Evolutionary conservation across 2,329 filamentous ascomycete genomes (phyloP).

Genomic region (Emergomyces pasteurianus): DNA sequence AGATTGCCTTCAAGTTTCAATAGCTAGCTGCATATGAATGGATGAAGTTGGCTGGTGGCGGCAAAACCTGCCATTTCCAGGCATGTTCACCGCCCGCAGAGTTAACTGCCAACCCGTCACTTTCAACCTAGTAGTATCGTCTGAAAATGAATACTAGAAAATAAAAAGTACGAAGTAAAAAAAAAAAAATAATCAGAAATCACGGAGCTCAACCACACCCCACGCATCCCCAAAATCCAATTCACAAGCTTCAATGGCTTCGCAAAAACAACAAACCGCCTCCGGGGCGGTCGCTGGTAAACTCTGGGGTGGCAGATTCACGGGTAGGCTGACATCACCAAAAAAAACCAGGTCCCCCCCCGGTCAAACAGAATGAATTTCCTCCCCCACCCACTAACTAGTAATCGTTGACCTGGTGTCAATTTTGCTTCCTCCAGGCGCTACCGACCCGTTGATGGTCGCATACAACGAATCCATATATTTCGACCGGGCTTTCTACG

Average conservation of each 20-base stretch:
- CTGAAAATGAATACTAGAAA: too few species aligned
- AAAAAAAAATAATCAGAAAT: background rate
- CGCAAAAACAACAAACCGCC: background rate
- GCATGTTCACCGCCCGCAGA: too few species aligned
- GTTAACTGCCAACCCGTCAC: background rate
- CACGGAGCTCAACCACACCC: background rate
- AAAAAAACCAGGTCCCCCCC: background rate
- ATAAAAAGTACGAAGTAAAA: too few species aligned
- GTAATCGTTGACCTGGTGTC: background rate
- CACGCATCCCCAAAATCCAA: background rate
- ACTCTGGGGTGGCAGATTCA: constrained; percentile 37
- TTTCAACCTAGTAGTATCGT: too few species aligned
- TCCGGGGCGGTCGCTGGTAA: constrained; percentile 11
- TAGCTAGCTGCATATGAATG: background rate
- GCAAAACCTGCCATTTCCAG: too few species aligned
- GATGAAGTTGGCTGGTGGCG: too few species aligned
- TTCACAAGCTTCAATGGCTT: background rate
- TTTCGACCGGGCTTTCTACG: constrained; percentile 62
- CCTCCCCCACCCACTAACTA: background rate
- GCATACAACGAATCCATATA: constrained; percentile 67
- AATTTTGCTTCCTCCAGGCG: constrained; percentile 39
- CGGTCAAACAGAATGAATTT: constrained; percentile 6
- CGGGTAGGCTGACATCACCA: constrained; percentile 28
- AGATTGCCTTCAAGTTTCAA: background rate
- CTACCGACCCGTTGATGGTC: constrained; percentile 67